A percentile compares a stretch with the other conserved stretches of the same genome.
phyloP scores from a whole-genome alignment of 768 basidiomycete species.

The Phlebiopsis gigantea region DNA sequence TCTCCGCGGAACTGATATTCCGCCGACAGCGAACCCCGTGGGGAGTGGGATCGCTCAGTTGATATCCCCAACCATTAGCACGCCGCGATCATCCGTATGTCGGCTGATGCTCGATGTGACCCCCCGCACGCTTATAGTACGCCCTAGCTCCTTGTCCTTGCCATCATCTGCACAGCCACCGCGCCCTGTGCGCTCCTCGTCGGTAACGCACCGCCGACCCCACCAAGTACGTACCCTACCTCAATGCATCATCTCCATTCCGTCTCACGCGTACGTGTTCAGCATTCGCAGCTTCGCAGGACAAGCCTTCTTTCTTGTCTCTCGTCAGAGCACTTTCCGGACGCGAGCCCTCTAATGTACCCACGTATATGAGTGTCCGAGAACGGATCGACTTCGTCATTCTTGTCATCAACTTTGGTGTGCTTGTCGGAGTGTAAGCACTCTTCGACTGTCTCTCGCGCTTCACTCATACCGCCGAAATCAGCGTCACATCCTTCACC shows the following conservation, averaged over 20 bases:
- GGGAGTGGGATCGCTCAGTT: conserved; percentile 15
- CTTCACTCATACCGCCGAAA: neutral
- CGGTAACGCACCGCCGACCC: conserved; percentile 57
- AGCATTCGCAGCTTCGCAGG: conserved; percentile 68
- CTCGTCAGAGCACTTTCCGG: conserved; percentile 53
- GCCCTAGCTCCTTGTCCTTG: conserved; percentile 63
- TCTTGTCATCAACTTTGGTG: conserved; percentile 53
- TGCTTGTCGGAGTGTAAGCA: conserved; percentile 56
- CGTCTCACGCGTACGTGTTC: conserved; percentile 9
- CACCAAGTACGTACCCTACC: conserved; percentile 51
- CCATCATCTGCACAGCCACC: conserved; percentile 61
- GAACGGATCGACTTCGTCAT: conserved; percentile 72
- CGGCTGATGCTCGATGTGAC: neutral
- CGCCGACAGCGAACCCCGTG: conserved; percentile 15
- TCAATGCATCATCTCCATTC: neutral
- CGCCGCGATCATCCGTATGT: conserved; percentile 42
- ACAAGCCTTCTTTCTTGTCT: conserved; percentile 47
- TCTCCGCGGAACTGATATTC: neutral
- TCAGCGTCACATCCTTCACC: conserved; percentile 56
- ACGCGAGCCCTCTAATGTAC: conserved; percentile 12
- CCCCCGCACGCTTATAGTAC: neutral
- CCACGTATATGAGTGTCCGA: conserved; percentile 47
- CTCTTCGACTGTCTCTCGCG: no score
- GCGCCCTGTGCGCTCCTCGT: conserved; percentile 59
- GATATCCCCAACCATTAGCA: conserved; percentile 1